Evolutionary conservation across 495 filamentous ascomycete species (phyloP).

Genomic region (Echria macrotheca): DNA sequence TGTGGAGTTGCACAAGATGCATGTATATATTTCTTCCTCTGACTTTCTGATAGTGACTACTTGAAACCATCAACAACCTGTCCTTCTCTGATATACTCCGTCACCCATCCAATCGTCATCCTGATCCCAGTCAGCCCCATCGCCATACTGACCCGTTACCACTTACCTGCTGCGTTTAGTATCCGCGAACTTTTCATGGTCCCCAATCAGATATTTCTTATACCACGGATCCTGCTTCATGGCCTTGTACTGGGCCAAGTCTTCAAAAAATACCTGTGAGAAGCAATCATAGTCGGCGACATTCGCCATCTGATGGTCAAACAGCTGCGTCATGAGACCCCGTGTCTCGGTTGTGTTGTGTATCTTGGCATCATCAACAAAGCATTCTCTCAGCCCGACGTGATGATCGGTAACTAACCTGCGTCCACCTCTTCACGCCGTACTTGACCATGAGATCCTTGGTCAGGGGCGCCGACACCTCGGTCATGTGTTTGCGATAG

Average conservation of each 20-base stretch:
- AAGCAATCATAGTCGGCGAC: constrained; percentile 42
- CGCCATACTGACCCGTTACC: background rate
- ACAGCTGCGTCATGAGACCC: constrained; percentile 33
- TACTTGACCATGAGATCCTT: constrained; percentile 43
- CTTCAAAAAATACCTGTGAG: constrained; percentile 35
- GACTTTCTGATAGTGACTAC: too few species aligned
- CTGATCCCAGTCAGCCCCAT: background rate
- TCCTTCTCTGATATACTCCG: constrained; percentile 15
- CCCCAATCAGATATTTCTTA: constrained; percentile 34
- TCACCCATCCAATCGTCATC: constrained; percentile 22
- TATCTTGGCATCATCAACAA: too few species aligned
- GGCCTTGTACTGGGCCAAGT: constrained; percentile 31
- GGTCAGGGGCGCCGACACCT: constrained; percentile 39
- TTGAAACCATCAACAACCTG: constrained; percentile 11
- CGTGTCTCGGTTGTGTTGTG: constrained; percentile 36
- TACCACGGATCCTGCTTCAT: constrained; percentile 36
- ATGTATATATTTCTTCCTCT: too few species aligned
- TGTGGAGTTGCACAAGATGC: too few species aligned
- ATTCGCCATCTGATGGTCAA: constrained; percentile 33
- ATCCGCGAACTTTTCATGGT: constrained; percentile 47
- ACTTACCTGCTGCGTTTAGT: constrained; percentile 32
- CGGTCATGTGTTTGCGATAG: constrained; percentile 43
- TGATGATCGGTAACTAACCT: constrained; percentile 10
- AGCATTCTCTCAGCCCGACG: too few species aligned
- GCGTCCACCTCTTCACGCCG: constrained; percentile 35